Evolutionary conservation across 192 early-diverging fungal genomes (phyloP).

Genomic region (Coemansia sp.): DNA sequence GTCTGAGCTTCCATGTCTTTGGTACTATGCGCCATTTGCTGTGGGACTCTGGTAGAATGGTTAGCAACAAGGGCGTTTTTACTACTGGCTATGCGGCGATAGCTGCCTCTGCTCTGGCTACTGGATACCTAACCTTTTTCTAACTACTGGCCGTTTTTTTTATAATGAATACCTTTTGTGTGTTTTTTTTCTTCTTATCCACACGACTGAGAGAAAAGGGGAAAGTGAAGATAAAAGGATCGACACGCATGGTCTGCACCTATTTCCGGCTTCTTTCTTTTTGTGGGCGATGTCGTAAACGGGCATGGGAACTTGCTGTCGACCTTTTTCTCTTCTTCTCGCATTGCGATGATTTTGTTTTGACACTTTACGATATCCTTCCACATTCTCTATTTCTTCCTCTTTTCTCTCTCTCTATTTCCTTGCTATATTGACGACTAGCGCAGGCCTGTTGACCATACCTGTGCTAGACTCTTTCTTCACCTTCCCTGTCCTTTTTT

Average conservation of each 20-base stretch:
- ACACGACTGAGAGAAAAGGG: neutral
- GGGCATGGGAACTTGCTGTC: neutral
- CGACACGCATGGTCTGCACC: neutral
- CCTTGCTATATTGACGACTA: neutral
- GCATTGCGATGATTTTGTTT: slow-evolving; percentile 5
- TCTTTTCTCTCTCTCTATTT: neutral
- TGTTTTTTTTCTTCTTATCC: neutral
- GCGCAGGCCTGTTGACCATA: slow-evolving; percentile 6
- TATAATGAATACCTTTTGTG: slow-evolving; percentile 1
- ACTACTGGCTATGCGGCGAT: slow-evolving; percentile 79
- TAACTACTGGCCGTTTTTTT: slow-evolving; percentile 20
- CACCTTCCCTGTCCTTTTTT: neutral
- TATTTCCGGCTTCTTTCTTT: neutral
- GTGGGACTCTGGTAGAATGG: slow-evolving; percentile 78
- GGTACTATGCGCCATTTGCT: slow-evolving; percentile 91
- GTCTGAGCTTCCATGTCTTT: slow-evolving; percentile 81
- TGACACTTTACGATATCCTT: neutral
- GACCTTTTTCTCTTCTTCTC: neutral
- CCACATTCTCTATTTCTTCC: neutral
- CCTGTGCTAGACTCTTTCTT: neutral
- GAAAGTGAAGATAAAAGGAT: neutral
- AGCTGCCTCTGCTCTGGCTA: slow-evolving; percentile 62
- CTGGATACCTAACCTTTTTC: slow-evolving; percentile 60
- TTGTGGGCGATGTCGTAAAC: neutral
- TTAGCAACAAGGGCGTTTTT: slow-evolving; percentile 82